These are phyloP conservation scores for Tremella yokohamensis DNA, from an alignment of 768 basidiomycete species.

Conservation along the genomic window DNA sequence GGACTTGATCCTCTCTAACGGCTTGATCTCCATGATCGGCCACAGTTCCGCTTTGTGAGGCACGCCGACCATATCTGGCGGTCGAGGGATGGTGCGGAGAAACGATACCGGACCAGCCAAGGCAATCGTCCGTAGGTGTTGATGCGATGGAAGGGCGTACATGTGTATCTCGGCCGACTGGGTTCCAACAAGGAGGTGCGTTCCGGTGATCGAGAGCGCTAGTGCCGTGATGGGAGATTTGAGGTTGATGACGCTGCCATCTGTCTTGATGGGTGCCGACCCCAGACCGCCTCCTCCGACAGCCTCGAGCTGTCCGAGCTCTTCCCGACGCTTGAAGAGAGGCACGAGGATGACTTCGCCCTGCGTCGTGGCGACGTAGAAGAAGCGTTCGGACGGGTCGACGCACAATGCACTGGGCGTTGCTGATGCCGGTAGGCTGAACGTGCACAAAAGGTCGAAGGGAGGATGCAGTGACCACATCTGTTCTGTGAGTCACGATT, in stretches of 20 bases:
- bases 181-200: constrained; percentile 79
- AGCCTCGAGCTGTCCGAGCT: constrained; percentile 26
- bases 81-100: constrained; percentile 75
- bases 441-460: constrained; percentile 71
- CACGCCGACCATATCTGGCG: constrained; percentile 66
- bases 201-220: constrained; percentile 70
- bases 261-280: constrained; percentile 31
- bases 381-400: constrained; percentile 79
- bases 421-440: constrained; percentile 77
- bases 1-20: constrained; percentile 49
- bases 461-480: constrained; percentile 56
- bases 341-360: constrained; percentile 77
- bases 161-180: constrained; percentile 67
- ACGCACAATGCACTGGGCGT: constrained; percentile 60
- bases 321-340: constrained; percentile 58
- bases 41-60: constrained; percentile 28
- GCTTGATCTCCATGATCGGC: constrained; percentile 47
- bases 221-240: constrained; percentile 69
- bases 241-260: constrained; percentile 57
- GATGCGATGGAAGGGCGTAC: constrained; percentile 86
- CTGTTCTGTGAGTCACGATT: constrained; percentile 14
- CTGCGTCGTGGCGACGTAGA: constrained; percentile 76
- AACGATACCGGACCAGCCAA: constrained; percentile 60
- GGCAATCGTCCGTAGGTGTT: constrained; percentile 72
- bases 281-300: constrained; percentile 42